A percentile compares a stretch with the other conserved stretches of the same genome.
Evolutionary conservation across 768 basidiomycete species (phyloP).

Genomic region (Rubroboletus satanas): DNA sequence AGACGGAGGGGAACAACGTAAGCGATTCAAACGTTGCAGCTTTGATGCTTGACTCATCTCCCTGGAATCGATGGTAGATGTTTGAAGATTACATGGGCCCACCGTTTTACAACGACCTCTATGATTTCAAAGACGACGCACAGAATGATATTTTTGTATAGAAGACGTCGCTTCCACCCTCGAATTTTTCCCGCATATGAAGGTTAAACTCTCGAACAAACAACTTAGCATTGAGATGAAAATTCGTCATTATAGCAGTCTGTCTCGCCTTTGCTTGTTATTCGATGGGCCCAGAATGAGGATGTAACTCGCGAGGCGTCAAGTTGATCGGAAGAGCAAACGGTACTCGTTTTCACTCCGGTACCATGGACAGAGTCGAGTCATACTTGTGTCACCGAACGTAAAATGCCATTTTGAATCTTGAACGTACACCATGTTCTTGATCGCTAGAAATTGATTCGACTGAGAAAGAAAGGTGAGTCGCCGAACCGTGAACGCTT

Average conservation of each 20-base stretch:
- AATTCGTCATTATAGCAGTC: neutral
- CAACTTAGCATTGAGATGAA: neutral
- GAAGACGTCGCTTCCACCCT: neutral
- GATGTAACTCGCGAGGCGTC: neutral
- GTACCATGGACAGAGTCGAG: neutral
- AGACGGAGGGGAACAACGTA: neutral
- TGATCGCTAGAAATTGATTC: slow-evolving; percentile 30
- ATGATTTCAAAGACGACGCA: neutral
- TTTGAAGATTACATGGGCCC: neutral
- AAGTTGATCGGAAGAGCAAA: neutral
- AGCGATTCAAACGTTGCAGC: neutral
- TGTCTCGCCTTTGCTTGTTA: neutral
- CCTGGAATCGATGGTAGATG: neutral
- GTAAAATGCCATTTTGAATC: slow-evolving; percentile 32
- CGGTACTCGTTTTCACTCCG: neutral
- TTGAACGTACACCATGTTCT: slow-evolving; percentile 39
- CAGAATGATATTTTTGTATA: neutral
- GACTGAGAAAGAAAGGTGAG: neutral
- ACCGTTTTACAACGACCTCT: neutral
- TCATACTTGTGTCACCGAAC: slow-evolving; percentile 7
- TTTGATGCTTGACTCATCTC: neutral
- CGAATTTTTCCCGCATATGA: neutral
- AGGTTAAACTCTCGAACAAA: neutral
- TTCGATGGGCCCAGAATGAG: neutral
- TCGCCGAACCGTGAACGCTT: neutral